Conservation (phyloP, 176 grass and related monocot genomes). For the Hsuehochloa calcarea region DNA sequence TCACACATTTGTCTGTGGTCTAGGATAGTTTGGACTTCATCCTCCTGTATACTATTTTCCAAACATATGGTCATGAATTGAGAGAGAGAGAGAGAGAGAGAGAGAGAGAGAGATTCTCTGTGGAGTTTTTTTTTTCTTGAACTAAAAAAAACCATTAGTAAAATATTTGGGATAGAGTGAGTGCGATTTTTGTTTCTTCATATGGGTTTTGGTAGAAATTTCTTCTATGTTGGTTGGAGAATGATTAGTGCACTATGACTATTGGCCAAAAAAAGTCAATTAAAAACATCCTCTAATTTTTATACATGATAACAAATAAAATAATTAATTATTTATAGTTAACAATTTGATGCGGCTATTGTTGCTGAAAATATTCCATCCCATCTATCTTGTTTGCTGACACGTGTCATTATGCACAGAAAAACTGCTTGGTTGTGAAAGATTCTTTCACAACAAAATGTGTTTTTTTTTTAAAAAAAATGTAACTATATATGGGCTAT, state of each 20-base stretch:
- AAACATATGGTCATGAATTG: not conserved
- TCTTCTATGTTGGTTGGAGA: not conserved
- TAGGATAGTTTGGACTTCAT: constrained; percentile 23
- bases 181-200: constrained; percentile 30
- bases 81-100: too few species aligned
- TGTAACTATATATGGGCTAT: not conserved
- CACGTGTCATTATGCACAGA: not conserved
- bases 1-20: constrained; percentile 37
- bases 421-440: not conserved
- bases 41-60: constrained; percentile 10
- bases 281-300: not conserved
- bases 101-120: not conserved
- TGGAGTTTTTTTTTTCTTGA: not conserved
- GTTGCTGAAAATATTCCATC: not conserved
- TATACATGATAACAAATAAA: not conserved
- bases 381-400: not conserved
- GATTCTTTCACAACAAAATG: not conserved
- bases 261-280: constrained; percentile 20
- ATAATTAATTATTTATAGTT: not conserved
- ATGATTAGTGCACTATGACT: constrained; percentile 3
- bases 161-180: constrained; percentile 4
- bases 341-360: not conserved
- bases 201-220: constrained; percentile 8
- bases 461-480: not conserved
- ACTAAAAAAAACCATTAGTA: not conserved